These are phyloP conservation scores for Cordyceps fumosorosea DNA, from an alignment of 2,329 filamentous ascomycete genomes.

Conservation along the genomic window DNA sequence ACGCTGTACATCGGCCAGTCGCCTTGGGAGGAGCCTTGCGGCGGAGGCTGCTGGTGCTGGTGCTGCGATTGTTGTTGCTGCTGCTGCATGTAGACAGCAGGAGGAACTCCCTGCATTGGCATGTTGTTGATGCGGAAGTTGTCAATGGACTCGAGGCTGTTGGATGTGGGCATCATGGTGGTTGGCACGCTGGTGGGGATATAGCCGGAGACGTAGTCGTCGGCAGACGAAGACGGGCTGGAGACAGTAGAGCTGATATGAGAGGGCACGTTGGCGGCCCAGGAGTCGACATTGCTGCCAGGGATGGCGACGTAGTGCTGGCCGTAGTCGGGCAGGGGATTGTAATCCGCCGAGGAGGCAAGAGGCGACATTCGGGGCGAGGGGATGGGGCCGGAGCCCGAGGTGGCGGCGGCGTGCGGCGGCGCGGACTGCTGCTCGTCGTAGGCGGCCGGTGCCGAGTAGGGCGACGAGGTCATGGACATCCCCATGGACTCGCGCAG, in stretches of 20 bases:
- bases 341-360: constrained; percentile 36
- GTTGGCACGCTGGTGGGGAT: constrained; percentile 44
- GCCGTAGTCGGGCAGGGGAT: constrained; percentile 36
- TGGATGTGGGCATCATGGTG: constrained; percentile 32
- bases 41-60: constrained; percentile 15
- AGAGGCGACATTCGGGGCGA: constrained; percentile 41
- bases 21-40: constrained; percentile 1
- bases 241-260: constrained; percentile 43
- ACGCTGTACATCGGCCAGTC: constrained; percentile 28
- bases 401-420: constrained; percentile 23
- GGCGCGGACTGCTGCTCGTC: constrained; percentile 33
- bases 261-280: constrained; percentile 38
- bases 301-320: constrained; percentile 30
- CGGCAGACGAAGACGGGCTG: constrained; percentile 45
- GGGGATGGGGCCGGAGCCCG: constrained; percentile 21
- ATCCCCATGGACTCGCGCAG: constrained; percentile 40
- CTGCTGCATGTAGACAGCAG: constrained; percentile 14
- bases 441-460: constrained; percentile 29
- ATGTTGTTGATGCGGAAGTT: constrained; percentile 24
- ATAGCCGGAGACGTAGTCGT: constrained; percentile 41
- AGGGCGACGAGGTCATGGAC: constrained; percentile 33
- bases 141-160: constrained; percentile 24
- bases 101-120: constrained; percentile 8
- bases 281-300: constrained; percentile 37
- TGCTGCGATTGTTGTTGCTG: constrained; percentile 20